phyloP scores from a whole-genome alignment of 2,329 filamentous ascomycete species.

The Nemania serpens region DNA sequence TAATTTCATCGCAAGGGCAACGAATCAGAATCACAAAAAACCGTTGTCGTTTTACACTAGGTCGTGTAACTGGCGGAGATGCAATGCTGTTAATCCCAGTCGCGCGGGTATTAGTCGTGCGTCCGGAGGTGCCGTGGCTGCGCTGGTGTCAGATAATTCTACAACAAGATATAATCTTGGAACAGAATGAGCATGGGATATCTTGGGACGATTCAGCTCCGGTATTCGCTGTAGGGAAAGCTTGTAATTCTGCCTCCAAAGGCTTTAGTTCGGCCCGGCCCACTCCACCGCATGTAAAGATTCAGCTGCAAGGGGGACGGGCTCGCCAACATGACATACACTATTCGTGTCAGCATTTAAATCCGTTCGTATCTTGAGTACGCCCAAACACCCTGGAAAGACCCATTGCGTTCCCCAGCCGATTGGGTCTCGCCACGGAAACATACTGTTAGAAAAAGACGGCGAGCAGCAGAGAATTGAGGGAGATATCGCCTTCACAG shows the following conservation, averaged over 20 bases:
- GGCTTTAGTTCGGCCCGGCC: constrained; percentile 7
- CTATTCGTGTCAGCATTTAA: constrained; percentile 2
- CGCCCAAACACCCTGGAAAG: background rate
- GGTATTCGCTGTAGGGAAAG: background rate
- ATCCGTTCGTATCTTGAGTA: background rate
- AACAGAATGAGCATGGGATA: background rate
- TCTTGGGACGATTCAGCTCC: background rate
- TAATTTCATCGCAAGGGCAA: background rate
- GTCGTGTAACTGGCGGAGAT: background rate
- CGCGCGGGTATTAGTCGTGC: background rate
- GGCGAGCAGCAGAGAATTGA: background rate
- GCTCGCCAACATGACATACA: background rate
- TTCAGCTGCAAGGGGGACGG: constrained; percentile 24
- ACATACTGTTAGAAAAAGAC: background rate
- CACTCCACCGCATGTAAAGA: constrained; percentile 10
- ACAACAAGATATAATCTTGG: background rate
- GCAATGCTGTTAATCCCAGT: background rate
- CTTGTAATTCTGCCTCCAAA: constrained; percentile 1
- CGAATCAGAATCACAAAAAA: background rate
- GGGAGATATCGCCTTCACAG: background rate
- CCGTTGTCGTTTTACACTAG: background rate
- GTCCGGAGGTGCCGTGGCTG: background rate
- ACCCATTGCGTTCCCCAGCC: background rate
- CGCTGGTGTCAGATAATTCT: constrained; percentile 1
- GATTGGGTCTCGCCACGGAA: background rate